A percentile compares a stretch with the other conserved stretches of the same genome.
Evolutionary conservation across 768 basidiomycete genomes (phyloP).

Genomic region (Xanthoconium purpureum): DNA sequence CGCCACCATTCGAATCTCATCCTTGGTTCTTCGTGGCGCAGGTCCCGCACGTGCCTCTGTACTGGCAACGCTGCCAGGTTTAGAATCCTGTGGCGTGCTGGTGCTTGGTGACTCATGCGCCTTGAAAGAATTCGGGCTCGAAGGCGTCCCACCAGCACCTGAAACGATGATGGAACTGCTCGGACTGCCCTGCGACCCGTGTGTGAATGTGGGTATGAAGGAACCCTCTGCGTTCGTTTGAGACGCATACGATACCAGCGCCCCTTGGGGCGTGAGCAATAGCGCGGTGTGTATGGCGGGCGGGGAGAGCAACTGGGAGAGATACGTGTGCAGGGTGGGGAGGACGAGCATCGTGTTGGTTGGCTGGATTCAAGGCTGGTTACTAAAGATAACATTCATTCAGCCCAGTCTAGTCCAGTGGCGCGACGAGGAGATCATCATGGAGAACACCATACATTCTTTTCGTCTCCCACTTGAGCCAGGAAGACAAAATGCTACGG

Average conservation of each 20-base stretch:
- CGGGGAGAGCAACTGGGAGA: constrained; percentile 58
- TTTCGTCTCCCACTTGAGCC: background rate
- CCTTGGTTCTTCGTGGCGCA: constrained; percentile 48
- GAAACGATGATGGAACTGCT: constrained; percentile 1
- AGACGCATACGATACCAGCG: constrained; percentile 65
- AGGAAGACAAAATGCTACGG: constrained; percentile 12
- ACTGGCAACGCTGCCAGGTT: constrained; percentile 10
- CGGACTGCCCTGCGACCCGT: constrained; percentile 5
- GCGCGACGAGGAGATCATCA: constrained; percentile 2
- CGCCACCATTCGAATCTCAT: constrained; percentile 68
- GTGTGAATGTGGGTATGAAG: background rate
- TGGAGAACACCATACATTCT: constrained; percentile 28
- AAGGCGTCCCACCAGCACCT: background rate
- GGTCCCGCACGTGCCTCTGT: constrained; percentile 2
- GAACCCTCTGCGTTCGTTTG: constrained; percentile 32
- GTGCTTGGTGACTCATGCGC: constrained; percentile 8
- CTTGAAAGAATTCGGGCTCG: constrained; percentile 12
- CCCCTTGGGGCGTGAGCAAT: constrained; percentile 70
- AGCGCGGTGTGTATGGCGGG: constrained; percentile 68
- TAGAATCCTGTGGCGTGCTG: constrained; percentile 11
- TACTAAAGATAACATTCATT: background rate
- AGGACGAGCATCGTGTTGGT: constrained; percentile 59
- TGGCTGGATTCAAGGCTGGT: background rate
- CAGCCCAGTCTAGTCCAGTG: background rate
- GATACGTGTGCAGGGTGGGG: constrained; percentile 60